phyloP scores from a whole-genome alignment of 2,329 filamentous ascomycete species.

The Fusarium torreyae region DNA sequence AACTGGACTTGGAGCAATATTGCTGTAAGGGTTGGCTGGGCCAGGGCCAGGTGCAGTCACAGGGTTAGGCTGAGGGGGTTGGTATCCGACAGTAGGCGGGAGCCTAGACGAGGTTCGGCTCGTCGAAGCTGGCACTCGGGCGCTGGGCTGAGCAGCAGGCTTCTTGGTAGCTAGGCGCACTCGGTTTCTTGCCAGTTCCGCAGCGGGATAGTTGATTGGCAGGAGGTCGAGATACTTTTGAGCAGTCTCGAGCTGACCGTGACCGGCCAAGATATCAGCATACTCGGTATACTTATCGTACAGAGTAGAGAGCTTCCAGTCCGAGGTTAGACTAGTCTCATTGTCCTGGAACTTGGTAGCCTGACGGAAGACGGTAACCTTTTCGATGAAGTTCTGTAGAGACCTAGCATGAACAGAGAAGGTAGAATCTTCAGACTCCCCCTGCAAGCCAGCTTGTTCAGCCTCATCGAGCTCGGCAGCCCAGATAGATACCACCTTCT shows the following conservation, averaged over 20 bases:
- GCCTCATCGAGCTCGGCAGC: constrained; percentile 88
- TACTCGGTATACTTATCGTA: constrained; percentile 99
- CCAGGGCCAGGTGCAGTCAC: constrained; percentile 47
- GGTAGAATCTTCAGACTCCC: constrained; percentile 79
- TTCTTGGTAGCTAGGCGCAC: constrained; percentile 85
- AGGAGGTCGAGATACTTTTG: constrained; percentile 93
- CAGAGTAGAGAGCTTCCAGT: constrained; percentile 89
- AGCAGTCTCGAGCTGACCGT: constrained; percentile 88
- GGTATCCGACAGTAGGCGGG: constrained; percentile 62
- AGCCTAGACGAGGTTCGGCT: constrained; percentile 59
- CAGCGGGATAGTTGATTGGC: constrained; percentile 85
- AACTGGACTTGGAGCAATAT: constrained; percentile 54
- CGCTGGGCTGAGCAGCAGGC: constrained; percentile 48
- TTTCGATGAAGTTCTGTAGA: constrained; percentile 95
- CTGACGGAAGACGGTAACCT: constrained; percentile 95
- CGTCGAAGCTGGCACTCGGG: constrained; percentile 49
- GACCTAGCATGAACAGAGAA: constrained; percentile 93
- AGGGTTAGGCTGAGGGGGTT: constrained; percentile 60
- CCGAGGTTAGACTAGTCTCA: constrained; percentile 78
- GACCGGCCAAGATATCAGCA: constrained; percentile 91
- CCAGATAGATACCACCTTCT: constrained; percentile 98
- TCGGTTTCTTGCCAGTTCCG: constrained; percentile 87
- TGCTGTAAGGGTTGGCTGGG: constrained; percentile 59
- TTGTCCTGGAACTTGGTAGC: constrained; percentile 91
- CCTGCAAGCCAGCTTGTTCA: constrained; percentile 81